These are phyloP conservation scores for Saccharomycopsis babjevae DNA, from an alignment of 805 yeast species.

Conservation along the genomic window DNA sequence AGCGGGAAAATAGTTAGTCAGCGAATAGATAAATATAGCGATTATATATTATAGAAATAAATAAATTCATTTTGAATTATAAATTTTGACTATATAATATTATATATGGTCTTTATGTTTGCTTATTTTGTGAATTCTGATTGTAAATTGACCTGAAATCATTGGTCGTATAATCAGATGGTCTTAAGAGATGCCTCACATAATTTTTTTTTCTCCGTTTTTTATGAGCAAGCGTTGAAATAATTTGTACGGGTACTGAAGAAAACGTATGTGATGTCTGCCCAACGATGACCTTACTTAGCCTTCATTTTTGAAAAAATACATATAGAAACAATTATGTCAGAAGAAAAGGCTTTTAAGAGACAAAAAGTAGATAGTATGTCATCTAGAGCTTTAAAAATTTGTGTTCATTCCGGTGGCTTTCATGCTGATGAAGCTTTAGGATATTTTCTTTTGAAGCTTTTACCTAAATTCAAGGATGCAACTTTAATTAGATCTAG, in stretches of 20 bases:
- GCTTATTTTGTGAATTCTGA: neutral
- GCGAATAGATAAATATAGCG: neutral
- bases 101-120: too few relatives aligned
- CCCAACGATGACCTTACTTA: neutral
- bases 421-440: slow-evolving; percentile 97
- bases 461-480: slow-evolving; percentile 56
- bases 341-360: slow-evolving; percentile 15
- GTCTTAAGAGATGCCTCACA: neutral
- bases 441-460: slow-evolving; percentile 77
- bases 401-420: slow-evolving; percentile 83
- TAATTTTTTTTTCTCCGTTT: neutral
- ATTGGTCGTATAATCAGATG: neutral
- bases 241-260: too few relatives aligned
- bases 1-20: neutral
- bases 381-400: slow-evolving; percentile 30
- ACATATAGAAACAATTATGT: neutral
- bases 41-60: neutral
- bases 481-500: slow-evolving; percentile 76
- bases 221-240: too few relatives aligned
- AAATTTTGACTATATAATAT: too few relatives aligned
- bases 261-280: neutral
- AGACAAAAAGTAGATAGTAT: slow-evolving; percentile 23
- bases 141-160: neutral
- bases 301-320: neutral
- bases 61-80: neutral